These are phyloP conservation scores for Candida sojae DNA, from an alignment of 1,139 yeast genomes.

Conservation along the genomic window DNA sequence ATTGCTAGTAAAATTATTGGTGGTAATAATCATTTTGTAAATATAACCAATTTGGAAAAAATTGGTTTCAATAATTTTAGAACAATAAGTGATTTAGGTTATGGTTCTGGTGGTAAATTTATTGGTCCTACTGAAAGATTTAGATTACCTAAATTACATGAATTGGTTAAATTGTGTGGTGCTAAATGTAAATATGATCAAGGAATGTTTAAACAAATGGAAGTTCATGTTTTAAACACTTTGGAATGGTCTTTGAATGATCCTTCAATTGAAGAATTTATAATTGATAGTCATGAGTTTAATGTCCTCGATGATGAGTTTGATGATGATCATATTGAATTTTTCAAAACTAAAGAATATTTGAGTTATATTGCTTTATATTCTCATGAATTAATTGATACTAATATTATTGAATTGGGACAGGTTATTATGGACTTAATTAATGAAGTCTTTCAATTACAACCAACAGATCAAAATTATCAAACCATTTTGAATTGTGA, in stretches of 20 bases:
- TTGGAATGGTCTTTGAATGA: conserved; percentile 64
- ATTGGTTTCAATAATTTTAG: conserved; percentile 20
- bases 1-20: conserved; percentile 65
- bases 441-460: conserved; percentile 26
- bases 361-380: conserved; percentile 39
- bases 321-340: conserved; percentile 21
- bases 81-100: conserved; percentile 45
- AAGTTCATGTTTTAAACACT: conserved; percentile 55
- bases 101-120: conserved; percentile 58
- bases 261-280: conserved; percentile 57
- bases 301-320: conserved; percentile 18
- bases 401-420: conserved; percentile 32
- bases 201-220: conserved; percentile 62
- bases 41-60: conserved; percentile 36
- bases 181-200: conserved; percentile 57
- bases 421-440: conserved; percentile 38
- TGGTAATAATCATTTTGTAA: conserved; percentile 69
- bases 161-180: conserved; percentile 62
- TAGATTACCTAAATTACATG: conserved; percentile 63
- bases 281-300: conserved; percentile 35
- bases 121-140: conserved; percentile 68
- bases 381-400: conserved; percentile 37
- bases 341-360: conserved; percentile 41
- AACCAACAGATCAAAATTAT: conserved; percentile 8
- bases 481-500: conserved; percentile 11